Percentiles rank a stretch among this genome's conserved stretches.
phyloP scores from a whole-genome alignment of 495 filamentous ascomycete genomes.

The Hypomontagnella monticulosa region DNA sequence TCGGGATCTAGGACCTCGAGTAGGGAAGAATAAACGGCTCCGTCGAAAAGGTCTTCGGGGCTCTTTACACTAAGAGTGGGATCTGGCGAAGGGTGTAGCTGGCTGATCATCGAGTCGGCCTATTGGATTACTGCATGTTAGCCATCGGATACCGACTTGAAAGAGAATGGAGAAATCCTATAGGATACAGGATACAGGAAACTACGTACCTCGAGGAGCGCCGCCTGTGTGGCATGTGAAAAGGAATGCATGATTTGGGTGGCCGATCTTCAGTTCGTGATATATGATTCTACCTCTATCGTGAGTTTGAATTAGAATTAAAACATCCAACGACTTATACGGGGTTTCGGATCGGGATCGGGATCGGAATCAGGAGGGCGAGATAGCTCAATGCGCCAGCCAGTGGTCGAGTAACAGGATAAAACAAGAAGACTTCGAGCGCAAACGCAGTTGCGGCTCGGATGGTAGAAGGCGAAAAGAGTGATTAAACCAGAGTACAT shows the following conservation, averaged over 20 bases:
- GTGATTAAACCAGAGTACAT: no score
- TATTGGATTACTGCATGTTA: conserved; percentile 30
- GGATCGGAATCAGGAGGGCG: no score
- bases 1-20: conserved; percentile 69
- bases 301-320: conserved; percentile 40
- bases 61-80: conserved; percentile 46
- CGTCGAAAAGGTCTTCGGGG: conserved; percentile 74
- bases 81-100: conserved; percentile 31
- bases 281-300: conserved; percentile 4
- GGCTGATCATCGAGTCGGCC: conserved; percentile 42
- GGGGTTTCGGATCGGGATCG: no score
- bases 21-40: conserved; percentile 68
- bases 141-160: conserved; percentile 9
- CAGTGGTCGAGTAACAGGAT: no score
- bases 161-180: conserved; percentile 5
- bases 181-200: neutral
- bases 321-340: neutral
- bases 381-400: no score
- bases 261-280: conserved; percentile 10
- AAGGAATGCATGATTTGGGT: conserved; percentile 42
- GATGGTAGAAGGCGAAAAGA: no score
- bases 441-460: no score
- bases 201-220: conserved; percentile 56
- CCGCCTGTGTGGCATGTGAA: conserved; percentile 47
- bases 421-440: no score